Base-by-base conservation (phyloP, 371 early-diverging fungal species). In the Rhizopus arrhizus region DNA sequence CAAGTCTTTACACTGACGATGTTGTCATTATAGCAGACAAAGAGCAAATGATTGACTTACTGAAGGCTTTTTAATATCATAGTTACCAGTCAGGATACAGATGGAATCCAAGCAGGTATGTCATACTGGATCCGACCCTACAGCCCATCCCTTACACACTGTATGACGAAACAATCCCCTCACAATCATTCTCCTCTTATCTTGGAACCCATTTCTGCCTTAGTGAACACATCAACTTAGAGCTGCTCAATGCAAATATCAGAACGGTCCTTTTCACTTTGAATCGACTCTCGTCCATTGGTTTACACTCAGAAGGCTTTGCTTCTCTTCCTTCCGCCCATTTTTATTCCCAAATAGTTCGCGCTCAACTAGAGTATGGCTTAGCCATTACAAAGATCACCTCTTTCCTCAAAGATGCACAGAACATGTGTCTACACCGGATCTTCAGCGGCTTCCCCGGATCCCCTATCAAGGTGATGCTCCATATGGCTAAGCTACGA, bases 41-140 rank as follows among this genome's bases (percentile, higher is more conserved):
- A n/a, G n/a, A n/a, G n/a, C n/a, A n/a, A n/a, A n/a, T n/a, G n/a
- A n/a, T n/a, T n/a, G n/a, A n/a, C n/a, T n/a, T n/a, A n/a, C n/a
- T n/a, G n/a, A n/a, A n/a, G n/a, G n/a, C n/a, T n/a, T 51, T 40
- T 12, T 53, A 59, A 41, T 13, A 22, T 0, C 68, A 68, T 42
- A 42, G 50, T 7, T 33, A 42, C 8, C 42, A 51, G 31, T 54
- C n/a, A 5, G 70, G 66, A 2, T 70, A 65, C 48, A 55, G 56
- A 8, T 65, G 70, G 62, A 59, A 49, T 28, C 70, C 70, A 2
- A 46, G 35, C 43, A 70, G 65, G 49, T 70, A 59, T 35, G 58
- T 43, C n/a, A 22, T 65, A 28, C 11, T 49, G 5, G 49, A 2
- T 1, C 49, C 49, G 15, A 49, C 38, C 7, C 38, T 10, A 12